phyloP scores from a whole-genome alignment of 768 basidiomycete genomes.

The Calocera viscosa region DNA sequence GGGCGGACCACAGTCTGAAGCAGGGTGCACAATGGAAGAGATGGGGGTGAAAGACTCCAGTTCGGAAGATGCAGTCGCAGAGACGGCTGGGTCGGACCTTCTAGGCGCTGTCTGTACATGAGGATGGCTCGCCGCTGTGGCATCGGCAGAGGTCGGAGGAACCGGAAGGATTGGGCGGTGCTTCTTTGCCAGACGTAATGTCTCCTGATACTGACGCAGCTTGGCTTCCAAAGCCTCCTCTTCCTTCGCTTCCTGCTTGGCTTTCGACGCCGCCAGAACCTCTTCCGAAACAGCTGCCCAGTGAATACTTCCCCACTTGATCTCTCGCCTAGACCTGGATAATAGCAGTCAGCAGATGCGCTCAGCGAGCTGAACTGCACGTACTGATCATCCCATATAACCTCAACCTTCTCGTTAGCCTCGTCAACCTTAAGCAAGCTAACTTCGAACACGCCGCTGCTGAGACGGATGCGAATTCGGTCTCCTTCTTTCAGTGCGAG shows the following conservation, averaged over 20 bases:
- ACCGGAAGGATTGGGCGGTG: not conserved
- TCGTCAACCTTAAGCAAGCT: slow-evolving; percentile 59
- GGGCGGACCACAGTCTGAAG: no score
- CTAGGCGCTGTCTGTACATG: no score
- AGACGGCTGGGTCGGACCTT: no score
- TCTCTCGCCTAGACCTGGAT: not conserved
- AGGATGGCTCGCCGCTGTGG: not conserved
- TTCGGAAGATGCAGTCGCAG: no score
- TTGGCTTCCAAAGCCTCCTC: not conserved
- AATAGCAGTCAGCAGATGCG: not conserved
- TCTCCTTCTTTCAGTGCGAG: slow-evolving; percentile 55
- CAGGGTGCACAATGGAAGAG: no score
- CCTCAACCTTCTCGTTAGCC: slow-evolving; percentile 58
- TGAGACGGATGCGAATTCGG: slow-evolving; percentile 73
- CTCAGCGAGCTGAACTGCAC: not conserved
- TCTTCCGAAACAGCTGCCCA: not conserved
- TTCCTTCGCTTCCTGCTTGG: slow-evolving; percentile 1
- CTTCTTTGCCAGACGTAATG: not conserved
- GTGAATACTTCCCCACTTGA: slow-evolving; percentile 2
- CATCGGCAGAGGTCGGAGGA: not conserved
- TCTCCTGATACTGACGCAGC: not conserved
- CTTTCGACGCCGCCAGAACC: not conserved
- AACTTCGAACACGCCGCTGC: slow-evolving; percentile 77
- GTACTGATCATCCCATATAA: slow-evolving; percentile 43
- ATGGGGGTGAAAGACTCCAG: no score